Evolutionary conservation across 202 grass and related monocot genomes (phyloP).

Genomic region (Bolboschoenoplectus hybrid): DNA sequence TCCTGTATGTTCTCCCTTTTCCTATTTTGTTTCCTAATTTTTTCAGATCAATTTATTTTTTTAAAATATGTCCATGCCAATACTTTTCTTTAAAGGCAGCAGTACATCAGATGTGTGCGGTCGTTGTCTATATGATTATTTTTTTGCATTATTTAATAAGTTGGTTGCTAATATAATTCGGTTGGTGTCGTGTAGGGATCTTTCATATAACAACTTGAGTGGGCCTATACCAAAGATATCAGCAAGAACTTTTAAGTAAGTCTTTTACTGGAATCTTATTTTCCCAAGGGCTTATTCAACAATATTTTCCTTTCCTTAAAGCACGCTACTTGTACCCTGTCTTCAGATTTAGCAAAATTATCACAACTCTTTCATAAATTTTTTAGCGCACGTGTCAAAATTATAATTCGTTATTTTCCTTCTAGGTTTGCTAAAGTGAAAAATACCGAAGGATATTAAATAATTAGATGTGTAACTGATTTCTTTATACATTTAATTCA

Average conservation of each 20-base stretch:
- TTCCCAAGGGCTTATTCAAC: background rate
- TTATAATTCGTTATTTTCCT: background rate
- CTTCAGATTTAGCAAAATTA: background rate
- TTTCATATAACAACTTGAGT: constrained; percentile 91
- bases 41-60: background rate
- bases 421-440: background rate
- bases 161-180: constrained; percentile 34
- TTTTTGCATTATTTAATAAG: background rate
- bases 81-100: background rate
- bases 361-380: background rate
- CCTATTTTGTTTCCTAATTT: constrained; percentile 23
- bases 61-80: background rate
- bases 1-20: constrained; percentile 60
- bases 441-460: constrained; percentile 3
- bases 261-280: background rate
- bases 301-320: background rate
- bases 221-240: constrained; percentile 92
- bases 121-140: background rate
- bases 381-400: background rate
- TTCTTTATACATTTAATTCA: constrained; percentile 30
- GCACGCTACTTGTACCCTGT: background rate
- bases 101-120: background rate
- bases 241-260: constrained; percentile 92
- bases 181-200: constrained; percentile 55
- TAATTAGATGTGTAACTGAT: background rate